These are phyloP conservation scores for Acorus calamus DNA, from an alignment of 106 monocot genomes.

Conservation along the genomic window DNA sequence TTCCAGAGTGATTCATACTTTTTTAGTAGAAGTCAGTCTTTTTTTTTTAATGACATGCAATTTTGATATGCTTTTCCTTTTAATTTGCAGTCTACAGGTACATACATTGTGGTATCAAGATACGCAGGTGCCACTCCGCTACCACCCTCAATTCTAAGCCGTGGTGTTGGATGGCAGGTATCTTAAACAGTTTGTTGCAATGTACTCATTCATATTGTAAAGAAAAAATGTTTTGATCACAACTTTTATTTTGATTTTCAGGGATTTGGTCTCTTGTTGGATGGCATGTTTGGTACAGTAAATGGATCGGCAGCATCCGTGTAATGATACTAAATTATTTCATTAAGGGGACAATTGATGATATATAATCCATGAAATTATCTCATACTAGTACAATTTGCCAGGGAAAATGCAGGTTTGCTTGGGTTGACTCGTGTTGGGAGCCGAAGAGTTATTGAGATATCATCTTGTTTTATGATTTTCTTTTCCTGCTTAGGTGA, in stretches of 20 bases:
- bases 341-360: not conserved
- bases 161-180: constrained; percentile 92
- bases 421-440: constrained; percentile 27
- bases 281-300: no score
- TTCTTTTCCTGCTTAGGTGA: constrained; percentile 15
- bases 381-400: not conserved
- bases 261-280: no score
- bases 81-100: constrained; percentile 62
- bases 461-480: constrained; percentile 27
- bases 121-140: constrained; percentile 63
- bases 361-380: not conserved
- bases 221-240: no score
- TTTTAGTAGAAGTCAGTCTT: no score
- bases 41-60: no score
- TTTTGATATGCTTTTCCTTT: not conserved
- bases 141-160: constrained; percentile 76
- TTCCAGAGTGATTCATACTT: no score
- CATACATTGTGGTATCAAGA: constrained; percentile 58
- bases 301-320: no score
- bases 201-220: no score
- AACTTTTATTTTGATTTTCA: not conserved
- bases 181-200: no score
- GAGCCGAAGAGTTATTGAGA: constrained; percentile 20
- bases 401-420: constrained; percentile 26
- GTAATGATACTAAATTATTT: not conserved